These are phyloP conservation scores for Epichloe gansuensis DNA, from an alignment of 2,329 filamentous ascomycete species.

Conservation along the genomic window DNA sequence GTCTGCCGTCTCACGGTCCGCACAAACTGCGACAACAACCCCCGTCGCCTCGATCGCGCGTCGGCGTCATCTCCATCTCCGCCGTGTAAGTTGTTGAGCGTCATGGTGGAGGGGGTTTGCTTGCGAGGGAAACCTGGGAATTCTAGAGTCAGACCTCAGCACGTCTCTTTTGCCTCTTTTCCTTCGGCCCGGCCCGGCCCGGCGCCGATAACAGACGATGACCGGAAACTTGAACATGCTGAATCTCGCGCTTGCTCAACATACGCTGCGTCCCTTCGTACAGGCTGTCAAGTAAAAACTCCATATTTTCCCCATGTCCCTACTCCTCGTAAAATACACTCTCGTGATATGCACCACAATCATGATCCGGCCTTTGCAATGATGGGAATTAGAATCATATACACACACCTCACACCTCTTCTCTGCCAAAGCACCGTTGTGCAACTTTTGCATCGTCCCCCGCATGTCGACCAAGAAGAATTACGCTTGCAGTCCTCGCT, in stretches of 20 bases:
- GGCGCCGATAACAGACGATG: neutral
- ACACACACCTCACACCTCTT: neutral
- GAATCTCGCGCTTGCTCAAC: neutral
- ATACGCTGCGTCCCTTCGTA: neutral
- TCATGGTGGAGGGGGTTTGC: too few species aligned
- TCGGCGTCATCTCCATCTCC: too few species aligned
- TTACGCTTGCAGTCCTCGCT: conserved; percentile 58
- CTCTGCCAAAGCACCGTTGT: neutral
- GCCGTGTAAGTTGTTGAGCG: too few species aligned
- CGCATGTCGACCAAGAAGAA: neutral
- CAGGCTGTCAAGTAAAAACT: neutral
- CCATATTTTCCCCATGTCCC: neutral
- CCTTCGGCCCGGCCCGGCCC: neutral
- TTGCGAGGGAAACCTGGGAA: neutral
- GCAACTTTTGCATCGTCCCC: neutral
- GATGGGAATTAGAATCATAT: neutral
- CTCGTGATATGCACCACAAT: neutral
- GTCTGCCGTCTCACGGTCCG: too few species aligned
- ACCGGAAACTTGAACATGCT: neutral
- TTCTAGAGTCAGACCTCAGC: neutral
- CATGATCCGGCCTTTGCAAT: neutral
- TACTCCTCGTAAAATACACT: neutral
- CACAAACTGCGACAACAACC: too few species aligned
- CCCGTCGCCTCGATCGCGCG: too few species aligned
- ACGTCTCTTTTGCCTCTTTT: neutral